Evolutionary conservation across 306 rosid genomes (phyloP), one percentile per base, ranked within the genome.

Genomic region (Citrullus mucosospermus): DNA sequence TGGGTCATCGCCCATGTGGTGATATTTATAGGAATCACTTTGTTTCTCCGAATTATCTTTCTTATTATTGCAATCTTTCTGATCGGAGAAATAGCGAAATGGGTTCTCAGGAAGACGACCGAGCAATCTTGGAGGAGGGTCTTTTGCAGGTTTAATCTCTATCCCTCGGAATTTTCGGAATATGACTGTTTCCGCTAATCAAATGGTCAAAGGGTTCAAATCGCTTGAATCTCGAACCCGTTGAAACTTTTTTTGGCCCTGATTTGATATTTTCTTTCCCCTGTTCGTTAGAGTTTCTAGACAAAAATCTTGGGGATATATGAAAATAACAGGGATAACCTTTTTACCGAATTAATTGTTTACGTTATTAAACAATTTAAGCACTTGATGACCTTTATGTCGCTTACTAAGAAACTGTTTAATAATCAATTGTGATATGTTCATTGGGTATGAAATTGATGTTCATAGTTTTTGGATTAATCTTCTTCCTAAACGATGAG

Each of bases 101-200:
- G 91, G 85, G 89, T 72, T 86, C 88, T 78, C n/a, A 53, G 5
- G 91, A 81, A 28, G 85, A 82, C 0, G 87, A 77, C 9, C 75
- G 89, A 84, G 71, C 78, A 78, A 82, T 74, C 16, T 79, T 88
- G 87, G 91, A 86, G 84, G 80, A 75, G 58, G 91, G 89, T 44
- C 84, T 81, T 51, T 0, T 82, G 16, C 88, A 82, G 91, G 91
- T 88, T 73, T 57, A 20, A 34, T 41, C n/a, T 22, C 58, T 28
- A 6, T 44, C 65, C 44, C 56, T 74, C 32, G 3, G 20, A 44
- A 7, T 60, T 48, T 78, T 28, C n/a, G 56, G 61, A 73, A 30
- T 17, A 8, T 1, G 58, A 32, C 5, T 73, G 22, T 72, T 72
- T 28, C 17, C 3, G 14, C 8, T 20, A 9, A 2, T 25, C 22